A percentile compares a stretch with the other conserved stretches of the same genome.
phyloP scores from a whole-genome alignment of 2,329 filamentous ascomycete genomes.

The Niveomyces coronatus region DNA sequence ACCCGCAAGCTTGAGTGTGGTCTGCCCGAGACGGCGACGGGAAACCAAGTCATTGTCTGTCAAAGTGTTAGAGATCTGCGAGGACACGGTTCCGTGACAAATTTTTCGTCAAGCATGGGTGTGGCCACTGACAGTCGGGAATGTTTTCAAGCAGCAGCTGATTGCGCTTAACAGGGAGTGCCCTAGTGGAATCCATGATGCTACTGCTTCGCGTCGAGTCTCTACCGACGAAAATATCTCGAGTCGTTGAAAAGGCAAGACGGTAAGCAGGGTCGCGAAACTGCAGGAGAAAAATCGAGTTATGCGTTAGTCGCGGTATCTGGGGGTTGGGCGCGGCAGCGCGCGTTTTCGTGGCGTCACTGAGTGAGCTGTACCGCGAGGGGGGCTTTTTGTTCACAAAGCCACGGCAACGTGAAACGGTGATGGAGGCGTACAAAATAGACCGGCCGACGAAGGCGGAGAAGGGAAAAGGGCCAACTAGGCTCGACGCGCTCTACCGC shows the following conservation, averaged over 20 bases:
- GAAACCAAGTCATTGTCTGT: slow-evolving; percentile 65
- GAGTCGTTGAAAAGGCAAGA: not conserved
- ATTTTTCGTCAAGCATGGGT: slow-evolving; percentile 13
- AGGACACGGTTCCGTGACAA: slow-evolving; percentile 2
- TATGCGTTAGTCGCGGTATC: slow-evolving; percentile 1
- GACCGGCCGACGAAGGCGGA: not conserved
- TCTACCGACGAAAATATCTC: not conserved
- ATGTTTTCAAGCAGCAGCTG: slow-evolving; percentile 52
- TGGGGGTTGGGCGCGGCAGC: too few relatives aligned
- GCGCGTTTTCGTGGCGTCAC: not conserved
- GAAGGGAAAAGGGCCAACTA: not conserved
- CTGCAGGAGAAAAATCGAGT: not conserved
- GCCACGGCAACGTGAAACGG: too few relatives aligned
- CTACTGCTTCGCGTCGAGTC: not conserved
- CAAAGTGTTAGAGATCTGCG: slow-evolving; percentile 4
- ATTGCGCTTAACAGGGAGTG: slow-evolving; percentile 49
- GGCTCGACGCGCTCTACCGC: slow-evolving; percentile 5
- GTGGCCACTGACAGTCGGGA: slow-evolving; percentile 24
- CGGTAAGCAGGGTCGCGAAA: slow-evolving; percentile 1
- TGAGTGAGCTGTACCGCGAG: too few relatives aligned
- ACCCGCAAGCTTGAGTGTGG: slow-evolving; percentile 74
- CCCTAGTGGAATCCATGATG: slow-evolving; percentile 18
- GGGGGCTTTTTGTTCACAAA: too few relatives aligned
- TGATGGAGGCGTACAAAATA: slow-evolving; percentile 3
- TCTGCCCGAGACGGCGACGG: slow-evolving; percentile 84